phyloP scores from a whole-genome alignment of 139 green algal genomes.

The Pleodorina starrii region DNA sequence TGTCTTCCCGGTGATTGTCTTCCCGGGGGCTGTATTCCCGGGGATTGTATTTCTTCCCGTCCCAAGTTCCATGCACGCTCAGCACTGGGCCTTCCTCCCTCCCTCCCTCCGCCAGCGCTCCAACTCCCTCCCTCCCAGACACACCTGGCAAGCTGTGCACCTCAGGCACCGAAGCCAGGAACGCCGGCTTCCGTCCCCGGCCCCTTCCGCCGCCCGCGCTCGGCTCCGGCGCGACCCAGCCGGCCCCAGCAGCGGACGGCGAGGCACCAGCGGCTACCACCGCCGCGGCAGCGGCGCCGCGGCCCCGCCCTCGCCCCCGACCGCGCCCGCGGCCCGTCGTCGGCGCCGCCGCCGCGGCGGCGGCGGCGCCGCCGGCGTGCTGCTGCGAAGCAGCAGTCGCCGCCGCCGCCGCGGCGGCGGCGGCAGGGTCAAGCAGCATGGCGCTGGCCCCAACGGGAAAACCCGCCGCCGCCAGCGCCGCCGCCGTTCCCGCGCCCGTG shows the following conservation, averaged over 20 bases:
- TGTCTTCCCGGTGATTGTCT: no score
- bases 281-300: not conserved
- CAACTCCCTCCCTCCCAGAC: no score
- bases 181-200: constrained; percentile 1
- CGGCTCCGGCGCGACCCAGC: not conserved
- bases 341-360: not conserved
- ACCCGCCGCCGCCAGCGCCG: not conserved
- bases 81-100: no score
- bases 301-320: not conserved
- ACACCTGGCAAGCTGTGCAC: not conserved
- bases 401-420: not conserved
- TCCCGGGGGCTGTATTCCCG: no score
- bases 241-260: not conserved
- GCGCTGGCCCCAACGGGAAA: not conserved
- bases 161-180: not conserved
- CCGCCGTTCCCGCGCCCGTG: not conserved
- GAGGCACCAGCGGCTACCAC: not conserved
- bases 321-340: not conserved
- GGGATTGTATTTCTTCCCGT: no score
- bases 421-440: not conserved
- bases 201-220: not conserved
- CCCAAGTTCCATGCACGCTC: no score
- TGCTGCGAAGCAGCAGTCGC: no score
- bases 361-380: not conserved
- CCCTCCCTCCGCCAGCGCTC: no score